A percentile compares a stretch with the other conserved stretches of the same genome.
These are phyloP conservation scores for Pseudoturritis turrita DNA, from an alignment of 345 rosid genomes.

Conservation along the genomic window DNA sequence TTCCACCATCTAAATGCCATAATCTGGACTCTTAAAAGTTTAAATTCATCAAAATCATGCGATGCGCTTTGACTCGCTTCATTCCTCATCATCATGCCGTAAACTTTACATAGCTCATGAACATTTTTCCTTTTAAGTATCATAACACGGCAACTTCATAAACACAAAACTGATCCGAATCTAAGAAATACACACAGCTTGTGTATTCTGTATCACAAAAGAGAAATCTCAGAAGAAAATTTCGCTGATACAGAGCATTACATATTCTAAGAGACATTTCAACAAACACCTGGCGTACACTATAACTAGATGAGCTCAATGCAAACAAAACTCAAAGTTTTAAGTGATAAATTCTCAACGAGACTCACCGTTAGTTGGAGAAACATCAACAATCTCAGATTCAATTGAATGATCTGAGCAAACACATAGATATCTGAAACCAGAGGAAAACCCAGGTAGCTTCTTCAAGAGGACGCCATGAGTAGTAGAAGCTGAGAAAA, in stretches of 20 bases:
- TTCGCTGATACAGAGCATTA: no score
- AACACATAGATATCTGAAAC: constrained; percentile 1
- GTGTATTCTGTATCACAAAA: neutral
- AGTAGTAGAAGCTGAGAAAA: constrained; percentile 9
- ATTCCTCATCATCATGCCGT: neutral
- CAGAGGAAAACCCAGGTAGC: neutral
- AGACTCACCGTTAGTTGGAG: constrained; percentile 2
- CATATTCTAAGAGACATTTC: constrained; percentile 4
- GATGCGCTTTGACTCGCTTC: no score
- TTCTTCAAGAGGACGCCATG: constrained; percentile 4
- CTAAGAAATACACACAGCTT: neutral
- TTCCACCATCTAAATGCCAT: neutral
- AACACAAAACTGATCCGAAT: neutral
- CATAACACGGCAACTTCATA: neutral
- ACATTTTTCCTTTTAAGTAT: neutral
- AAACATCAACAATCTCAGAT: neutral
- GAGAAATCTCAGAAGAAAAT: neutral
- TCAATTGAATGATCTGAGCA: neutral
- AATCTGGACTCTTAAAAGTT: neutral
- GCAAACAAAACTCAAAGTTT: neutral
- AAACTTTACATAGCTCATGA: neutral
- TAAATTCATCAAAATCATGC: neutral
- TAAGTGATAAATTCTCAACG: neutral
- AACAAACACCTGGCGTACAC: constrained; percentile 15
- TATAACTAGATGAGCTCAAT: neutral